Evolutionary conservation across 2,329 filamentous ascomycete genomes (phyloP).

Genomic region (Zalaria sp.): DNA sequence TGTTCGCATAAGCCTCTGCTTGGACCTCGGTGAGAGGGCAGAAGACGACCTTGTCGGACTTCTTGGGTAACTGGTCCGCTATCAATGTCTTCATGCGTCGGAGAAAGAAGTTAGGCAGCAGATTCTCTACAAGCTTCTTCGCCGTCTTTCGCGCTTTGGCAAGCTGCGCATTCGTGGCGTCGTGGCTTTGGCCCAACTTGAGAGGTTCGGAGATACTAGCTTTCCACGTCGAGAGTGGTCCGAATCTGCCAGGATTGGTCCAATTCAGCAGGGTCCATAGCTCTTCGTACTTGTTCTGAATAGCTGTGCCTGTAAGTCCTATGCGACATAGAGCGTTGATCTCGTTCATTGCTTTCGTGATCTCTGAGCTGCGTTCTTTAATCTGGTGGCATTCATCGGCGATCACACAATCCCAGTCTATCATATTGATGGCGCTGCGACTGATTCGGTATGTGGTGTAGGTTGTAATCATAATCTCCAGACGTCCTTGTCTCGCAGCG

Average conservation of each 20-base stretch:
- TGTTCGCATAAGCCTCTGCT: conserved; percentile 66
- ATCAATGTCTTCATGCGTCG: conserved; percentile 89
- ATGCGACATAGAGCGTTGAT: conserved; percentile 87
- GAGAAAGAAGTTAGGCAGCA: conserved; percentile 80
- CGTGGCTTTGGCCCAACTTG: conserved; percentile 79
- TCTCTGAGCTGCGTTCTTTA: conserved; percentile 65
- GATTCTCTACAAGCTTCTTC: conserved; percentile 68
- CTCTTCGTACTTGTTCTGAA: conserved; percentile 96
- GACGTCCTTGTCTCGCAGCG: conserved; percentile 57
- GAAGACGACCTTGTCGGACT: conserved; percentile 88
- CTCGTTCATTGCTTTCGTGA: conserved; percentile 75
- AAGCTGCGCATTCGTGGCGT: conserved; percentile 72
- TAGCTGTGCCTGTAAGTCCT: conserved; percentile 86
- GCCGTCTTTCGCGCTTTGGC: conserved; percentile 70
- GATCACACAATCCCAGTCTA: conserved; percentile 87
- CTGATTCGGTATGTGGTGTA: conserved; percentile 77
- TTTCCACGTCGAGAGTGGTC: conserved; percentile 62
- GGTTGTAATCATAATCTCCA: conserved; percentile 90
- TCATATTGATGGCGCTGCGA: conserved; percentile 61
- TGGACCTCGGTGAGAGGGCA: conserved; percentile 79
- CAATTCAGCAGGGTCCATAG: conserved; percentile 93
- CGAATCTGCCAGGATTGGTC: conserved; percentile 71
- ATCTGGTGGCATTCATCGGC: conserved; percentile 88
- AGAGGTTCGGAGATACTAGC: conserved; percentile 64
- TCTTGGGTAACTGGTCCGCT: conserved; percentile 82